Evolutionary conservation across 768 basidiomycete species (phyloP).

Genomic region (Mycena pura): DNA sequence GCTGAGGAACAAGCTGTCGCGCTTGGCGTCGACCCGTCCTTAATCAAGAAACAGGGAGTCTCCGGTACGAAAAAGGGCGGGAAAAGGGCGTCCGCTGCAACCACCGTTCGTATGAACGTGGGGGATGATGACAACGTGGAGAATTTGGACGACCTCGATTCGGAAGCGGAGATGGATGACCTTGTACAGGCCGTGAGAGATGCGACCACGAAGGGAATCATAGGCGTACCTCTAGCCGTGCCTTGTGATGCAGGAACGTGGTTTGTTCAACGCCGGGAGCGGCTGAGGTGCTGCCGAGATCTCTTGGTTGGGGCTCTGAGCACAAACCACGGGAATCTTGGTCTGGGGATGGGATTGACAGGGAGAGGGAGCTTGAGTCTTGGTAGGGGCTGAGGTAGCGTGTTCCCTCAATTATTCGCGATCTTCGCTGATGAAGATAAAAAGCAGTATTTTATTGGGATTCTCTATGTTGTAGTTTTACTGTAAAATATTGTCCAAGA

Average conservation of each 20-base stretch:
- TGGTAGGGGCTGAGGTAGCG: conserved; percentile 29
- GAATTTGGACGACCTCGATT: conserved; percentile 81
- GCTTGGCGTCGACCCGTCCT: conserved; percentile 53
- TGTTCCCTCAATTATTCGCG: no score
- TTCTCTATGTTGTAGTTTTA: no score
- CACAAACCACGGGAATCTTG: conserved; percentile 44
- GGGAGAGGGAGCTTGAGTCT: conserved; percentile 29
- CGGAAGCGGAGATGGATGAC: conserved; percentile 83
- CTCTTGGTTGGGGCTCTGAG: conserved; percentile 61
- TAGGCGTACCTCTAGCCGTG: conserved; percentile 72
- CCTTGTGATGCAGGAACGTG: conserved; percentile 79
- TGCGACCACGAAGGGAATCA: conserved; percentile 62
- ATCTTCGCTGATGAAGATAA: no score
- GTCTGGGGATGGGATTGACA: conserved; percentile 35
- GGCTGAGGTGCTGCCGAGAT: conserved; percentile 65
- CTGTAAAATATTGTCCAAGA: no score
- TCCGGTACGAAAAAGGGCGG: conserved; percentile 61
- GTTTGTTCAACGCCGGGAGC: conserved; percentile 80
- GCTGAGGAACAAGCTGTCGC: conserved; percentile 75
- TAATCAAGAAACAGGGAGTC: conserved; percentile 50
- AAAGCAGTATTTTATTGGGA: no score
- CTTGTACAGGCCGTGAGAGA: conserved; percentile 66
- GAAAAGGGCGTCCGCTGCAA: conserved; percentile 65
- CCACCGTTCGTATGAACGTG: conserved; percentile 56
- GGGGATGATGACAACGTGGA: conserved; percentile 70